phyloP scores from a whole-genome alignment of 371 early-diverging fungal species.

The Paraphysoderma sedebokerense region DNA sequence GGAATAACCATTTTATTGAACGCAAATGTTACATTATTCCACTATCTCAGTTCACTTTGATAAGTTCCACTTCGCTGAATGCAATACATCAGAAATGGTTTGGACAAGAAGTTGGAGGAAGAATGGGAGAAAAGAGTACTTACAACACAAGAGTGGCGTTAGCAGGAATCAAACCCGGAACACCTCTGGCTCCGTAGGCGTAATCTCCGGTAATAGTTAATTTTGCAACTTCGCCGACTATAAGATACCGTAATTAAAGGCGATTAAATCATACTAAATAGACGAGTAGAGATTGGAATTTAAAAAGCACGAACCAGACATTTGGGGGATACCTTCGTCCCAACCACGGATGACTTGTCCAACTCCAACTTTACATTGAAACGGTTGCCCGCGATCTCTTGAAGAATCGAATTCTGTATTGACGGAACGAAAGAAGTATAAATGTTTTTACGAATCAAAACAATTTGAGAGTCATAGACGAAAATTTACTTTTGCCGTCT shows the following conservation, averaged over 20 bases:
- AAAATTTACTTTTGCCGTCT: conserved; percentile 3
- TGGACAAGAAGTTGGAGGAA: too few relatives aligned
- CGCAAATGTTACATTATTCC: too few relatives aligned
- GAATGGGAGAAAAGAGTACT: too few relatives aligned
- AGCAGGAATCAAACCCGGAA: conserved; percentile 57
- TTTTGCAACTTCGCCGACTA: conserved; percentile 42
- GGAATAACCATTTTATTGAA: too few relatives aligned
- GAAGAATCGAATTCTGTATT: conserved; percentile 65
- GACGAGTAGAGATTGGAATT: neutral
- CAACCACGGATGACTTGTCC: conserved; percentile 86
- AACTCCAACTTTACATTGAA: conserved; percentile 66
- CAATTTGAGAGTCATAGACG: too few relatives aligned
- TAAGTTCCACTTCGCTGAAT: too few relatives aligned
- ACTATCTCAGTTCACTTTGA: too few relatives aligned
- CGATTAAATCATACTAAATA: conserved; percentile 7
- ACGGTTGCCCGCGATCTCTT: conserved; percentile 56
- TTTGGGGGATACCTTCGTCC: conserved; percentile 70
- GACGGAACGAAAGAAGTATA: neutral
- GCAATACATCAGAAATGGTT: too few relatives aligned
- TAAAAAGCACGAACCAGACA: conserved; percentile 25
- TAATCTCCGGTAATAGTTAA: conserved; percentile 54
- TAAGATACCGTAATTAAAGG: neutral
- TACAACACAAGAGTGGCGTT: conserved; percentile 70
- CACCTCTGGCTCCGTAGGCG: conserved; percentile 50
- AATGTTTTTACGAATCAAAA: neutral